phyloP scores from a whole-genome alignment of 805 yeast genomes.

The Ogataea nonfermentans region DNA sequence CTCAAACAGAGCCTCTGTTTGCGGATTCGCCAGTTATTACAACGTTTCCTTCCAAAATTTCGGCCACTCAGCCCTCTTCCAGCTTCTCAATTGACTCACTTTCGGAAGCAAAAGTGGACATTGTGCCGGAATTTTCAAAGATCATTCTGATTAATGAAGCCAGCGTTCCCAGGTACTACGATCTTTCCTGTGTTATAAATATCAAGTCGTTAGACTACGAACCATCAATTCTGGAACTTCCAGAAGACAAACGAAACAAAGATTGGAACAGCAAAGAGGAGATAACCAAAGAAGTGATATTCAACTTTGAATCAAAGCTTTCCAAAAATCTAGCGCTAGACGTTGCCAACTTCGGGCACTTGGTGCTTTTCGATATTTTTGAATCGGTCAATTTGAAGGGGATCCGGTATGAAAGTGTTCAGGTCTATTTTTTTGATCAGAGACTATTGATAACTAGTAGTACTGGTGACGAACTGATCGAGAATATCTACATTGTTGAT shows the following conservation, averaged over 20 bases:
- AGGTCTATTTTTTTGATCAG: slow-evolving; percentile 27
- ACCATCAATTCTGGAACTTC: slow-evolving; percentile 18
- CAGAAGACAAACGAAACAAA: slow-evolving; percentile 18
- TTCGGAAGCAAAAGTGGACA: slow-evolving; percentile 23
- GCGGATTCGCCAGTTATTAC: slow-evolving; percentile 17
- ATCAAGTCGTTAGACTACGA: slow-evolving; percentile 28
- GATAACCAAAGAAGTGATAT: slow-evolving; percentile 22
- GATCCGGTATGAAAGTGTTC: slow-evolving; percentile 8
- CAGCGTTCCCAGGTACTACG: slow-evolving; percentile 17
- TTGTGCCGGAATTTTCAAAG: slow-evolving; percentile 29
- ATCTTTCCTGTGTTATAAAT: slow-evolving; percentile 27
- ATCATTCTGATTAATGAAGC: slow-evolving; percentile 17
- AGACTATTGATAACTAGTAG: slow-evolving; percentile 20
- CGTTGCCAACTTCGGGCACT: slow-evolving; percentile 23
- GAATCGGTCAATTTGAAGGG: slow-evolving; percentile 14
- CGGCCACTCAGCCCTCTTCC: neutral
- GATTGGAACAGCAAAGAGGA: slow-evolving; percentile 22
- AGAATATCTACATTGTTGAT: slow-evolving; percentile 18
- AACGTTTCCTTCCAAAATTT: slow-evolving; percentile 13
- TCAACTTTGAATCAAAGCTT: slow-evolving; percentile 17
- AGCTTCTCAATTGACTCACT: slow-evolving; percentile 9
- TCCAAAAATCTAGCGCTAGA: slow-evolving; percentile 16
- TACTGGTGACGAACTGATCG: slow-evolving; percentile 19
- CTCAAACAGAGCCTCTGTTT: slow-evolving; percentile 14
- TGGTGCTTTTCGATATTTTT: slow-evolving; percentile 28